Percentiles rank a stretch among this genome's conserved stretches.
These are phyloP conservation scores for Albatrellus sp. DNA, from an alignment of 1,284 basidiomycete genomes.

Conservation along the genomic window DNA sequence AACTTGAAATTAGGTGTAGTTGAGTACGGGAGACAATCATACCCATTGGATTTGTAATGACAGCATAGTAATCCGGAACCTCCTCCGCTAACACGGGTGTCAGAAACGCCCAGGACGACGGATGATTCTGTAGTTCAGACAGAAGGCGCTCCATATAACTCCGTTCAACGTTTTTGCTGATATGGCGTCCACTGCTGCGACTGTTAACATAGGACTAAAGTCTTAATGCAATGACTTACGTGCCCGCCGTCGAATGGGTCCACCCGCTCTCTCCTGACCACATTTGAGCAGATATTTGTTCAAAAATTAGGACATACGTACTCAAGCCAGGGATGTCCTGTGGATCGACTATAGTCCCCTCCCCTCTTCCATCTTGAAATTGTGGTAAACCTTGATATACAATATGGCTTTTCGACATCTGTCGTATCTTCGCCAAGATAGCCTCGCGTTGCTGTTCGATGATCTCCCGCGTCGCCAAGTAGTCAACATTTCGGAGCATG, in stretches of 20 bases:
- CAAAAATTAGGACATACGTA: slow-evolving; percentile 24
- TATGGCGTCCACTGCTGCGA: slow-evolving; percentile 25
- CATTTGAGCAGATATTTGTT: background rate
- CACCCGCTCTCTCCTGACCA: slow-evolving; percentile 79
- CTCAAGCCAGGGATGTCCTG: slow-evolving; percentile 78
- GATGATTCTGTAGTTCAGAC: slow-evolving; percentile 72
- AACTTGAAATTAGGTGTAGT: slow-evolving; percentile 3
- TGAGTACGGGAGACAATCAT: slow-evolving; percentile 13
- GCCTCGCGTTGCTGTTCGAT: slow-evolving; percentile 82
- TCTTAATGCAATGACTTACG: slow-evolving; percentile 31
- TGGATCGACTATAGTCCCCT: slow-evolving; percentile 42
- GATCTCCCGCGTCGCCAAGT: slow-evolving; percentile 74
- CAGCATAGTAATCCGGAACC: slow-evolving; percentile 85
- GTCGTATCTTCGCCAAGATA: slow-evolving; percentile 79
- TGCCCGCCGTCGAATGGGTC: slow-evolving; percentile 77
- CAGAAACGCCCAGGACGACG: slow-evolving; percentile 82
- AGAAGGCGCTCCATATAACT: slow-evolving; percentile 75
- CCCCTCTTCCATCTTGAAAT: slow-evolving; percentile 50
- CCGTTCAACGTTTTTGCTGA: slow-evolving; percentile 44
- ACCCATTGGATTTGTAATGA: slow-evolving; percentile 94
- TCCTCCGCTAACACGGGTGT: slow-evolving; percentile 75
- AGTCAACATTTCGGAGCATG: slow-evolving; percentile 86
- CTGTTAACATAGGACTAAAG: slow-evolving; percentile 1
- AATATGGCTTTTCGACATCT: slow-evolving; percentile 80
- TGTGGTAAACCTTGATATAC: slow-evolving; percentile 75